Base-by-base conservation (phyloP, 1,139 yeast genomes). In the Taiozyma sp. region DNA sequence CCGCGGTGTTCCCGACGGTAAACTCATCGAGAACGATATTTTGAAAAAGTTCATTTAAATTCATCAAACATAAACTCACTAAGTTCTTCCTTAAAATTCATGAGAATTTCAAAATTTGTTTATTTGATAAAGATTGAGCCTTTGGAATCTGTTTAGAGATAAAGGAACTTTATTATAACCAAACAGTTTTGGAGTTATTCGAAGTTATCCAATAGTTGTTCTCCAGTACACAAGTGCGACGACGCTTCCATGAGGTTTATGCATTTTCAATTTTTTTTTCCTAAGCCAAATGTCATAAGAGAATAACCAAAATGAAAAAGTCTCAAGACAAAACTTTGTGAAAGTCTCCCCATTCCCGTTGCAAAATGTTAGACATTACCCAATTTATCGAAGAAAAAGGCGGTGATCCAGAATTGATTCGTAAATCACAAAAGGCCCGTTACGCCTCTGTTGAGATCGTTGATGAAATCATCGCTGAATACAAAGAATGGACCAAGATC, bases 341-440 rank as follows among this genome's bases (percentile, higher is more conserved):
- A 37, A 37, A 19, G 11, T 37, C 41, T 35, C 24, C 24, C 11
- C 11, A 37, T 3, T 37, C 14, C 16, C 39, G 16, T 37, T 22
- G 29, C 13, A 45, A 22, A 47, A 91, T 93, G 99, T 84, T 93
- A 73, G 98, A 91, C 69, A 88, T 93, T 59, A 78, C 85, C 64
- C 86, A 88, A 66, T 93, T 93, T 68, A 82, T 93, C 62, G 96
- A 84, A 62, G 99, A 93, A 68, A 90, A 89, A 72, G 99, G 99
- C 54, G 99, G 98, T 59, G 81, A 90, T 69, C 97, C 99, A 44
- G 95, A 90, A 61, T 75, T 76, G 56, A 89, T 93, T 66, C 86
- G 86, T 68, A 82, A 75, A 62, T 90, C 98, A 40, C 99, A 93
- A 72, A 81, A 76, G 70, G 96, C 95, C 59, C 88, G 99, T 76